These are phyloP conservation scores for Yamadazyma taylorii DNA, from an alignment of 1,139 yeast genomes.

Conservation along the genomic window DNA sequence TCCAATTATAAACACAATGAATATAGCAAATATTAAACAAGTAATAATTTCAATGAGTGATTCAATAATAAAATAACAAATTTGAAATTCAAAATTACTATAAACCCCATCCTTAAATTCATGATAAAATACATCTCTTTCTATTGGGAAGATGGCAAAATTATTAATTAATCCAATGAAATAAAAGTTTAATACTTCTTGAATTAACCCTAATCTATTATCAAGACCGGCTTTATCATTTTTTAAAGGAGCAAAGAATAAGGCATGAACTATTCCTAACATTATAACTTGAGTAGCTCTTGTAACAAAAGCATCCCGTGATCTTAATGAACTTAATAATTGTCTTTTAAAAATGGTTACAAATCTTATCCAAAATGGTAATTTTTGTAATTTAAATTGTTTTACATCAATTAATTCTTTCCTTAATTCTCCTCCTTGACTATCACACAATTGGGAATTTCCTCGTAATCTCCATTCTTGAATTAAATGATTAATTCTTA, in stretches of 20 bases:
- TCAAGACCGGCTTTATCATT: conserved; percentile 56
- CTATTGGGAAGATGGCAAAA: conserved; percentile 70
- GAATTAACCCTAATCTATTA: conserved; percentile 73
- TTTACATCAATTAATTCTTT: conserved; percentile 19
- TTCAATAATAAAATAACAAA: conserved; percentile 66
- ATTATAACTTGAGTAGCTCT: conserved; percentile 67
- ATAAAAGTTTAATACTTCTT: conserved; percentile 70
- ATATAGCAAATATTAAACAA: conserved; percentile 55
- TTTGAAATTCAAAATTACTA: conserved; percentile 64
- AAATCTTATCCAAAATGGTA: conserved; percentile 28
- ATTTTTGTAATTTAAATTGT: conserved; percentile 20
- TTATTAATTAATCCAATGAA: conserved; percentile 81
- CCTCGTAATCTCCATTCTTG: conserved; percentile 32
- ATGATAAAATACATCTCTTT: conserved; percentile 73
- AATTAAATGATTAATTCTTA: conserved; percentile 37
- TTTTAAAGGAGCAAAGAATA: conserved; percentile 71
- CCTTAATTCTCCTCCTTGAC: conserved; percentile 3
- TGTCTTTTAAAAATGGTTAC: conserved; percentile 34
- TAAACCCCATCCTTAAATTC: conserved; percentile 77
- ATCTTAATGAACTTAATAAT: conserved; percentile 52
- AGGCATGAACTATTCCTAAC: conserved; percentile 62
- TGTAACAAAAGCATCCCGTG: conserved; percentile 62
- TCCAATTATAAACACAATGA: conserved; percentile 71
- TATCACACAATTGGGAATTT: no score
- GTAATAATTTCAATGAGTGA: conserved; percentile 72